Percentiles rank a stretch among this genome's conserved stretches.
These are phyloP conservation scores for Xylaria grammica DNA, from an alignment of 495 filamentous ascomycete genomes.

Conservation along the genomic window DNA sequence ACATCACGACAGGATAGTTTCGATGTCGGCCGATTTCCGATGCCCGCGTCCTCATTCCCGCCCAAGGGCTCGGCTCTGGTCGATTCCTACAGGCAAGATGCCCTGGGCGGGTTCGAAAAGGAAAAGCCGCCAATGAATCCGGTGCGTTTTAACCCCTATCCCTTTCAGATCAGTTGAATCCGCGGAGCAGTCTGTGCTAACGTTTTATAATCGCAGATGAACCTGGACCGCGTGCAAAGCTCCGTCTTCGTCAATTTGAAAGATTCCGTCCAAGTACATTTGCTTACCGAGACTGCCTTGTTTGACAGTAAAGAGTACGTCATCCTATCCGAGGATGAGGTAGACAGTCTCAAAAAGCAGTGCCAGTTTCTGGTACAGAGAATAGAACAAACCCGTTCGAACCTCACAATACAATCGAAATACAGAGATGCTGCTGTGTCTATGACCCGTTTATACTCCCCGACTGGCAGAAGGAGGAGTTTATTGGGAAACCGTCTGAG, in stretches of 20 bases:
- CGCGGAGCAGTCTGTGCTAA: conserved; percentile 23
- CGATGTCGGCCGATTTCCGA: conserved; percentile 26
- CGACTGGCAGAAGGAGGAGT: conserved; percentile 53
- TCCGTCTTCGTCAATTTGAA: conserved; percentile 54
- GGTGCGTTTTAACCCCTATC: conserved; percentile 40
- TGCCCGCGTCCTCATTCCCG: conserved; percentile 27
- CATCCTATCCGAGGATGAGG: conserved; percentile 86
- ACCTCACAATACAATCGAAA: conserved; percentile 89
- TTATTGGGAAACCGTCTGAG: conserved; percentile 57
- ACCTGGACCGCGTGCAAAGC: conserved; percentile 45
- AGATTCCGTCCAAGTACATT: conserved; percentile 71
- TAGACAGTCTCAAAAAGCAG: conserved; percentile 90
- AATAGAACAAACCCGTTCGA: conserved; percentile 79
- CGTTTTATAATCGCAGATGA: conserved; percentile 36
- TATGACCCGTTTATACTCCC: conserved; percentile 75
- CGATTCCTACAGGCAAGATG: conserved; percentile 55
- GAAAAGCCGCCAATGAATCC: conserved; percentile 53
- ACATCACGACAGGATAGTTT: conserved; percentile 31
- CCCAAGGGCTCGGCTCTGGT: conserved; percentile 46
- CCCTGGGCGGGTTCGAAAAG: conserved; percentile 47
- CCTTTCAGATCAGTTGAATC: background rate
- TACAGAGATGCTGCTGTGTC: conserved; percentile 90
- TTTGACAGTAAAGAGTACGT: conserved; percentile 83
- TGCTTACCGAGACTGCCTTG: conserved; percentile 92
- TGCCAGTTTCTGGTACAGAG: conserved; percentile 68